Percentiles rank a stretch among this genome's conserved stretches.
phyloP scores from a whole-genome alignment of 1,139 yeast species.

The Suhomyces coccinellae region DNA sequence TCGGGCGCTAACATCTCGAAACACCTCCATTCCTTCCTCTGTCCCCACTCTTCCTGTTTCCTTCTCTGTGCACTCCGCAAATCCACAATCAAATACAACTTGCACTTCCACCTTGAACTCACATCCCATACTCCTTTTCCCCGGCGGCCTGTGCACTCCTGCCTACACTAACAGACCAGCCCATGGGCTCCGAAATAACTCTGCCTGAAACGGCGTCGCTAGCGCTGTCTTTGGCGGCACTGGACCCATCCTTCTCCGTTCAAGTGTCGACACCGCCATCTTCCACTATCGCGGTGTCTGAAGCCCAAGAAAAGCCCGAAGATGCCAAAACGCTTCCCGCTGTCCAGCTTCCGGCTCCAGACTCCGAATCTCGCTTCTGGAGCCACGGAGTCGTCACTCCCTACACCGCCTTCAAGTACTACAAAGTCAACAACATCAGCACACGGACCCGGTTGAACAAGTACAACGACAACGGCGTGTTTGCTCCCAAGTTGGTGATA shows the following conservation, averaged over 20 bases:
- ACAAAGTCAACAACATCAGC: constrained; percentile 15
- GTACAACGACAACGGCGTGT: constrained; percentile 23
- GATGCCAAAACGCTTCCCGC: background rate
- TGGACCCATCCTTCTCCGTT: background rate
- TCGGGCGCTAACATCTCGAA: too few species aligned
- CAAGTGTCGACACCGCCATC: constrained; percentile 2
- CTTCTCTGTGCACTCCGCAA: background rate
- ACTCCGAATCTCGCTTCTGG: constrained; percentile 23
- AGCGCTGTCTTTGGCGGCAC: background rate
- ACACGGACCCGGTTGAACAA: constrained; percentile 21
- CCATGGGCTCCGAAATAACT: background rate
- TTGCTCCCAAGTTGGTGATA: constrained; percentile 29
- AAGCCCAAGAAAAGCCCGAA: background rate
- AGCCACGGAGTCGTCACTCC: constrained; percentile 33
- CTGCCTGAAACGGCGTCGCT: background rate
- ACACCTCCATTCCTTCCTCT: too few species aligned
- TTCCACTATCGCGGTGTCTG: background rate
- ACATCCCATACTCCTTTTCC: background rate
- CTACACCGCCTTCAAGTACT: constrained; percentile 28
- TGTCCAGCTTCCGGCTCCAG: background rate
- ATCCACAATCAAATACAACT: too few species aligned
- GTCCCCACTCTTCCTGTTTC: background rate
- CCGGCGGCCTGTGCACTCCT: background rate
- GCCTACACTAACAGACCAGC: background rate
- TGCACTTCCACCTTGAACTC: too few species aligned